These are phyloP conservation scores for Naganishia vishniacii DNA, from an alignment of 768 basidiomycete species.

Conservation along the genomic window DNA sequence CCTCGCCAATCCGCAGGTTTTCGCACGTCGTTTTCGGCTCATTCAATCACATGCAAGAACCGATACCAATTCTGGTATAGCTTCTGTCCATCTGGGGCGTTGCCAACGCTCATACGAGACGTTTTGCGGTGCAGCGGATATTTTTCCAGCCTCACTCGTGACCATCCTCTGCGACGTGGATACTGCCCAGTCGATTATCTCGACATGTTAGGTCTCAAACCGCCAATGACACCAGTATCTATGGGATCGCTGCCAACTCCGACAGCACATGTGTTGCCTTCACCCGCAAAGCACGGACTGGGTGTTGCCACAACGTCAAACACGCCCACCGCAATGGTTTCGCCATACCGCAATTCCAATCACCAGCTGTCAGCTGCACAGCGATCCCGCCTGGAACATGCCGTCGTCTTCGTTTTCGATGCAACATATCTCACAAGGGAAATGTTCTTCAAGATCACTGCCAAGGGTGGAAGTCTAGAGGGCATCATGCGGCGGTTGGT, in stretches of 20 bases:
- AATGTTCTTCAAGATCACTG: slow-evolving; percentile 17
- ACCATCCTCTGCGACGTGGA: too few species aligned
- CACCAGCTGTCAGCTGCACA: background rate
- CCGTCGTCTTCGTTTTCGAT: slow-evolving; percentile 17
- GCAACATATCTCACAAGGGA: slow-evolving; percentile 17
- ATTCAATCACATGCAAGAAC: slow-evolving; percentile 15
- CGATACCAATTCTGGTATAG: background rate
- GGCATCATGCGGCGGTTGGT: slow-evolving; percentile 11
- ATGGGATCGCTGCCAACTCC: slow-evolving; percentile 15
- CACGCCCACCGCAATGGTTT: background rate
- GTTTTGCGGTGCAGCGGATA: background rate
- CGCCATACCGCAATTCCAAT: background rate
- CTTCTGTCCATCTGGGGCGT: background rate
- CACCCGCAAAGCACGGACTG: background rate
- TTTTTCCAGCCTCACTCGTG: too few species aligned
- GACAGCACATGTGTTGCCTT: slow-evolving; percentile 8
- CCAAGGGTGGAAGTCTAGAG: slow-evolving; percentile 19
- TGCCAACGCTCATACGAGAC: background rate
- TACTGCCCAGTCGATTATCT: too few species aligned
- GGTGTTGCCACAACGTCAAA: background rate
- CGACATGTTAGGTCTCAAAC: slow-evolving; percentile 6
- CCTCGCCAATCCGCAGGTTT: background rate
- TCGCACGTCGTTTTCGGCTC: background rate
- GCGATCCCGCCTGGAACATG: background rate
- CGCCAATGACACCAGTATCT: slow-evolving; percentile 17